A percentile compares a stretch with the other conserved stretches of the same genome.
Conservation (phyloP, 257 asterid species). For the Solanum gandarillasii region DNA sequence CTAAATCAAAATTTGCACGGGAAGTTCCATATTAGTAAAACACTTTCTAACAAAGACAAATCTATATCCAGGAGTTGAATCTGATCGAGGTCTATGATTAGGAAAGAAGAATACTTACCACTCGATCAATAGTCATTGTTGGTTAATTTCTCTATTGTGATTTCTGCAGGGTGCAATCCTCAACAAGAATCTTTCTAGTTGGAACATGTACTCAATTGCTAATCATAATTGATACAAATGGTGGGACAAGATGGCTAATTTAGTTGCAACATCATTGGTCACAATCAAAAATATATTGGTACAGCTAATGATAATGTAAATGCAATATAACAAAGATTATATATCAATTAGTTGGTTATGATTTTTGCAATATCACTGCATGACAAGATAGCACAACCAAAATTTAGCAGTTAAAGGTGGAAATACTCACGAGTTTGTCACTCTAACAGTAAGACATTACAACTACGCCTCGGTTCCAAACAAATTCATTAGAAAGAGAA, state of each 20-base stretch:
- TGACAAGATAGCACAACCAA: background rate
- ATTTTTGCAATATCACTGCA: background rate
- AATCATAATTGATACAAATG: background rate
- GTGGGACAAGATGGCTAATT: background rate
- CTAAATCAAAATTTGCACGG: background rate
- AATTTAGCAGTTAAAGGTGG: background rate
- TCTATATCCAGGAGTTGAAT: background rate
- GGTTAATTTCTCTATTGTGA: background rate
- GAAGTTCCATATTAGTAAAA: background rate
- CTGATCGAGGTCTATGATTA: background rate
- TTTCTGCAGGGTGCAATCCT: background rate
- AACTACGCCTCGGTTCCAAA: background rate
- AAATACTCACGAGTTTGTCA: background rate
- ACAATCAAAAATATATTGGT: background rate
- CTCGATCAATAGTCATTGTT: background rate
- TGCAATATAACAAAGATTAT: background rate
- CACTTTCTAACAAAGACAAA: background rate
- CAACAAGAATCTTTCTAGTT: background rate
- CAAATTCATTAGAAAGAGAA: background rate
- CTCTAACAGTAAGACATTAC: background rate
- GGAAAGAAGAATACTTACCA: background rate
- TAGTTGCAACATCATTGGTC: background rate
- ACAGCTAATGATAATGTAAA: background rate
- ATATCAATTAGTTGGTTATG: background rate
- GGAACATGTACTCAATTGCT: background rate